Conservation (phyloP, 2,329 filamentous ascomycete species). For the Periconia macrospinosa region DNA sequence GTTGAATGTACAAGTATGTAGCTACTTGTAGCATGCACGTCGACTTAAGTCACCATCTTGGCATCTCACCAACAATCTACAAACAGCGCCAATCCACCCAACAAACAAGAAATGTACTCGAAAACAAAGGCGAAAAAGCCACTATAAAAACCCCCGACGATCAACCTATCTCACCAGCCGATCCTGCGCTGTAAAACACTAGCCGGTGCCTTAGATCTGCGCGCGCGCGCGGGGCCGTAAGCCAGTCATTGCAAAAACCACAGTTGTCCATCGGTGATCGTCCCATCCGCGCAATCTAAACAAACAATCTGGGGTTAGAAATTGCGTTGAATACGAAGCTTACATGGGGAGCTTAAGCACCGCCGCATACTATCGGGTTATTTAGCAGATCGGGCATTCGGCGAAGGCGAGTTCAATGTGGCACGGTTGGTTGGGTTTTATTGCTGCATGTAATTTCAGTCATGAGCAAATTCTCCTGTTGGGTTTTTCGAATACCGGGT, state of each 20-base stretch:
- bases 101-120: not conserved
- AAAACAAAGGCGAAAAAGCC: not conserved
- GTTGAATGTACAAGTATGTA: not conserved
- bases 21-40: not conserved
- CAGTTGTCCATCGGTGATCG: not conserved
- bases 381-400: not conserved
- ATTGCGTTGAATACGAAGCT: not conserved
- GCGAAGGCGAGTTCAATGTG: not conserved
- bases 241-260: not conserved
- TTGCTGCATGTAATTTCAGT: no score
- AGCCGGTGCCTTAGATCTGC: not conserved
- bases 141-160: not conserved
- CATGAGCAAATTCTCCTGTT: no score
- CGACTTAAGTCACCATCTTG: not conserved
- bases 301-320: not conserved
- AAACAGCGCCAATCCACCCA: not conserved
- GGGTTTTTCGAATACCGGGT: no score
- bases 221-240: no score
- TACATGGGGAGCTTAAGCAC: not conserved
- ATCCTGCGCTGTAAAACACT: not conserved
- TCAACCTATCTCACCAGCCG: not conserved
- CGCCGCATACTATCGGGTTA: no score
- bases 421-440: not conserved
- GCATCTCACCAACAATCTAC: not conserved
- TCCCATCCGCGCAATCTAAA: not conserved